These are phyloP conservation scores for Pyrenochaeta sp. DNA, from an alignment of 2,329 filamentous ascomycete species.

Conservation along the genomic window DNA sequence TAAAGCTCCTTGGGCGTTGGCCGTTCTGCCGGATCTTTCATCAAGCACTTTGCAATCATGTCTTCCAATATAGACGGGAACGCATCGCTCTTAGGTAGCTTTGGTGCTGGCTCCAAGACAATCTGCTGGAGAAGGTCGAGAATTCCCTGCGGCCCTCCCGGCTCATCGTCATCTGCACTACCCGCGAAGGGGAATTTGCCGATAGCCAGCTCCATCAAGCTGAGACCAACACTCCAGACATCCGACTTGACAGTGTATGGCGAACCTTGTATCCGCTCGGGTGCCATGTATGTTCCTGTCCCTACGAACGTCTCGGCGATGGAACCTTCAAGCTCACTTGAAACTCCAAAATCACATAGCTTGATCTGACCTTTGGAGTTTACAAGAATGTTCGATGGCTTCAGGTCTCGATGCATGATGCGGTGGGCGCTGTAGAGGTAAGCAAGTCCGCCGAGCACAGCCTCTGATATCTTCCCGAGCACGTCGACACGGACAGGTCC, in stretches of 20 bases:
- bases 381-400: conserved; percentile 95
- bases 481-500: conserved; percentile 96
- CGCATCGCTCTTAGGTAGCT: conserved; percentile 93
- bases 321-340: conserved; percentile 95
- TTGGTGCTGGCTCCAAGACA: conserved; percentile 93
- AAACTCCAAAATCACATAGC: conserved; percentile 98
- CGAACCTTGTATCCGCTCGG: conserved; percentile 95
- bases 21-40: conserved; percentile 86
- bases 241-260: conserved; percentile 98
- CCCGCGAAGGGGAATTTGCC: conserved; percentile 96
- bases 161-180: conserved; percentile 74
- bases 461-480: conserved; percentile 95
- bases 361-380: conserved; percentile 96
- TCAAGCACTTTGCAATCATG: conserved; percentile 95
- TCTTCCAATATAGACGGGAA: conserved; percentile 95
- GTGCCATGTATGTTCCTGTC: conserved; percentile 99
- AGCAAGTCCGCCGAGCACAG: conserved; percentile 88
- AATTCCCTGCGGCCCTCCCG: conserved; percentile 85
- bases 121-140: conserved; percentile 96
- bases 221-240: conserved; percentile 96
- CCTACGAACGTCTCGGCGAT: conserved; percentile 98
- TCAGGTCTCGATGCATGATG: conserved; percentile 99
- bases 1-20: conserved; percentile 94
- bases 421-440: conserved; percentile 96
- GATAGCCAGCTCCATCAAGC: conserved; percentile 96